A percentile compares a stretch with the other conserved stretches of the same genome.
phyloP scores from a whole-genome alignment of 108 stramenopile species.

The Nitzschia sp. region DNA sequence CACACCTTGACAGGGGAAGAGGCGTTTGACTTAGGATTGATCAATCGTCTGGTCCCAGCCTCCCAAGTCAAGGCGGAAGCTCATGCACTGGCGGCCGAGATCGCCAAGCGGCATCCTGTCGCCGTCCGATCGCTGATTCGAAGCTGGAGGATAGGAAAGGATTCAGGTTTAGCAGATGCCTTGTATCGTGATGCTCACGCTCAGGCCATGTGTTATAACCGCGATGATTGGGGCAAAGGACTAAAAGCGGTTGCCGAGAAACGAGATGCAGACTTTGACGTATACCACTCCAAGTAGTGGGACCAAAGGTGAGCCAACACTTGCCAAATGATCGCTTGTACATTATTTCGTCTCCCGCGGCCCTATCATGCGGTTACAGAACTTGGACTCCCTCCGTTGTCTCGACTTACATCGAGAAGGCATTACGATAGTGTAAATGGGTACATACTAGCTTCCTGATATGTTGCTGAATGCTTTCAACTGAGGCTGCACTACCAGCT shows the following conservation, averaged over 20 bases:
- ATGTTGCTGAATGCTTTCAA: too few relatives aligned
- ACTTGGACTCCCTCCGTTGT: too few relatives aligned
- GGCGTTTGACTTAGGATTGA: constrained; percentile 45
- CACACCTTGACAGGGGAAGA: constrained; percentile 57
- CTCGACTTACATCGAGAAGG: too few relatives aligned
- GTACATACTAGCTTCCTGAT: too few relatives aligned
- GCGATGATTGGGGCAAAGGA: constrained; percentile 67
- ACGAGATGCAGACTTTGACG: constrained; percentile 51
- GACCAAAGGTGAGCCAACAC: too few relatives aligned
- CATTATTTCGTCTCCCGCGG: too few relatives aligned
- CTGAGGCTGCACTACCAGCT: too few relatives aligned
- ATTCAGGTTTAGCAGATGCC: constrained; percentile 40
- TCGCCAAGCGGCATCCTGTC: constrained; percentile 54
- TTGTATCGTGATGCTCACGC: constrained; percentile 61
- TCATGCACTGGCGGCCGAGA: constrained; percentile 35
- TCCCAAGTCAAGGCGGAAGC: constrained; percentile 44
- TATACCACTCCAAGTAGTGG: constrained; percentile 44
- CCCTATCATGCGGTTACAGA: too few relatives aligned
- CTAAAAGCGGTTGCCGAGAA: constrained; percentile 55
- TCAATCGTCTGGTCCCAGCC: constrained; percentile 29
- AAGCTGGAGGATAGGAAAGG: constrained; percentile 45
- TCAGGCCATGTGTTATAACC: constrained; percentile 64
- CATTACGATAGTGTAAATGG: too few relatives aligned
- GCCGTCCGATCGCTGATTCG: constrained; percentile 59
- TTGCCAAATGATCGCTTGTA: too few relatives aligned